Evolutionary conservation across 352 stramenopile species (phyloP).

Genomic region (Phytophthora meadii): DNA sequence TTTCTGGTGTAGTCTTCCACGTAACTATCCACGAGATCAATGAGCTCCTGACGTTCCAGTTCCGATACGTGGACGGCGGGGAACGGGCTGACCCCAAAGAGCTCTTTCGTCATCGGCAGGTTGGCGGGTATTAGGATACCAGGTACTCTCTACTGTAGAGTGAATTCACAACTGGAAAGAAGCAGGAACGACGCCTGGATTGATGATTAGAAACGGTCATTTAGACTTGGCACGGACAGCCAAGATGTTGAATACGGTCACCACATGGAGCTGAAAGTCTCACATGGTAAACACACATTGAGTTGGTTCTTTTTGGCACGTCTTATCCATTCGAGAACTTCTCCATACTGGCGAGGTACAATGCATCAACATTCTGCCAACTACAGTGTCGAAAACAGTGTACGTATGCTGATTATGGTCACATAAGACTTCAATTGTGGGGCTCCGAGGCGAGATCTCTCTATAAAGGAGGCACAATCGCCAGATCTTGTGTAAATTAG

Average conservation of each 20-base stretch:
- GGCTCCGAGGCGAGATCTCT: neutral
- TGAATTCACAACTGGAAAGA: constrained; percentile 18
- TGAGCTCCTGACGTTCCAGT: constrained; percentile 15
- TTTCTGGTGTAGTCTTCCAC: constrained; percentile 33
- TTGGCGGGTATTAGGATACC: neutral
- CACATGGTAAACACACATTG: constrained; percentile 9
- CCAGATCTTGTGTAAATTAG: no score
- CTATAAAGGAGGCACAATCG: no score
- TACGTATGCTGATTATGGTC: constrained; percentile 1
- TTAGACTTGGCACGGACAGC: neutral
- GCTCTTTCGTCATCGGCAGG: constrained; percentile 19
- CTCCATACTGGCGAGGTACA: no score
- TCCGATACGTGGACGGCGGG: constrained; percentile 19
- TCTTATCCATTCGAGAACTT: neutral
- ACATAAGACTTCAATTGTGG: constrained; percentile 1
- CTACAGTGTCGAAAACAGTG: neutral
- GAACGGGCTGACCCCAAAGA: constrained; percentile 15
- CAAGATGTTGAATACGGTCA: constrained; percentile 19
- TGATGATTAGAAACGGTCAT: constrained; percentile 1
- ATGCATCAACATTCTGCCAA: no score
- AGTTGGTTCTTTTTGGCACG: neutral
- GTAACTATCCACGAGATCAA: constrained; percentile 18
- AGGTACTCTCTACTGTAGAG: constrained; percentile 13
- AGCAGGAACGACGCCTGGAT: neutral
- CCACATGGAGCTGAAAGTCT: constrained; percentile 1